These are phyloP conservation scores for Malus hybrid DNA, from an alignment of 331 rosid species.

Conservation along the genomic window DNA sequence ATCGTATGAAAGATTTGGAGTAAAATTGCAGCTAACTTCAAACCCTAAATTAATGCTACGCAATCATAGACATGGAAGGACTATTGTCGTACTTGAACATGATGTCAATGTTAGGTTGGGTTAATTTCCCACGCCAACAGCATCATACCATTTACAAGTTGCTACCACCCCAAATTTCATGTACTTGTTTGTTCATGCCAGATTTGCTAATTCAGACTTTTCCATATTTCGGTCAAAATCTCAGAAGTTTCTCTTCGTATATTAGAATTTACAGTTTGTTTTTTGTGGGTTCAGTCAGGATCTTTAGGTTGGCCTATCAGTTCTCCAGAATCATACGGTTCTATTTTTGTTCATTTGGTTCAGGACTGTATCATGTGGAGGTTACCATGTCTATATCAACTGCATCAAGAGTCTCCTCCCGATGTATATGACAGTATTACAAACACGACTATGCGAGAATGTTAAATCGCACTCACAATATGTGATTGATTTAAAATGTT, in stretches of 20 bases:
- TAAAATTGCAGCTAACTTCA: constrained; percentile 12
- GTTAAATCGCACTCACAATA: not conserved
- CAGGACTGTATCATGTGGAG: not conserved
- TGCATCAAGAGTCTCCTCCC: not conserved
- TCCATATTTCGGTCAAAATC: not conserved
- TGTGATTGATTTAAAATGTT: not conserved
- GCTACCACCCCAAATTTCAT: constrained; percentile 2
- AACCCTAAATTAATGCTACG: not conserved
- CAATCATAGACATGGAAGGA: not conserved
- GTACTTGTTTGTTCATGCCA: not conserved
- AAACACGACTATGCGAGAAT: not conserved
- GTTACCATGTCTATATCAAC: not conserved
- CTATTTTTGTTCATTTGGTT: not conserved
- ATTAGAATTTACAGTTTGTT: too few species aligned
- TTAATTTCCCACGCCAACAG: constrained; percentile 29
- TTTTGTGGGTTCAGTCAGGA: not conserved
- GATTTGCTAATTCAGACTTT: constrained; percentile 10
- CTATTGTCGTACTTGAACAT: not conserved
- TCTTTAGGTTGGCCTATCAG: not conserved
- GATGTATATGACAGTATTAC: not conserved
- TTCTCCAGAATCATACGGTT: not conserved
- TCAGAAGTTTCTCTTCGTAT: not conserved
- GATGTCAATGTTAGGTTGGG: constrained; percentile 22
- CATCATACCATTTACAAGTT: not conserved
- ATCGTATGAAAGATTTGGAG: not conserved